These are phyloP conservation scores for Inosperma sp. DNA, from an alignment of 768 basidiomycete species.

Conservation along the genomic window DNA sequence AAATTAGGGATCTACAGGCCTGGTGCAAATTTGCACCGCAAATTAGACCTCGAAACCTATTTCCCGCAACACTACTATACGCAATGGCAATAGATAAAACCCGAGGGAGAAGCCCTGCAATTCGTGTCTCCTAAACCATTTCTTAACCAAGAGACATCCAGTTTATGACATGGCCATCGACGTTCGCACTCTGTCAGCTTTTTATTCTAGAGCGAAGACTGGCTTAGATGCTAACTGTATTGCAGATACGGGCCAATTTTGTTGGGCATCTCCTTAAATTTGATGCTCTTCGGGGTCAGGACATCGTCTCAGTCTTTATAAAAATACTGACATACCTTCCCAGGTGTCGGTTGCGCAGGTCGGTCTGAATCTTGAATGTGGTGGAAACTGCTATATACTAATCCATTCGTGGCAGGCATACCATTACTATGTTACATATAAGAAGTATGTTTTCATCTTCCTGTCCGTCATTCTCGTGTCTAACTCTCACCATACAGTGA, in stretches of 20 bases:
- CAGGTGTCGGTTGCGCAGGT: constrained; percentile 39
- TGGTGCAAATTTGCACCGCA: too few relatives aligned
- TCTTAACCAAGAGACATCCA: too few relatives aligned
- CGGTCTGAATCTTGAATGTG: constrained; percentile 9
- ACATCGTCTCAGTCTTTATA: neutral
- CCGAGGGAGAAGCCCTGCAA: too few relatives aligned
- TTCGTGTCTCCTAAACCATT: neutral
- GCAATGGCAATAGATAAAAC: too few relatives aligned
- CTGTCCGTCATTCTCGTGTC: neutral
- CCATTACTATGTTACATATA: constrained; percentile 38
- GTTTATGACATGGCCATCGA: constrained; percentile 24
- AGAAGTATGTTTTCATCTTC: constrained; percentile 26
- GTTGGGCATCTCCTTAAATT: constrained; percentile 38
- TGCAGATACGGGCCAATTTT: constrained; percentile 43
- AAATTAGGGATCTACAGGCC: too few relatives aligned
- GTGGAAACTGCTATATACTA: neutral
- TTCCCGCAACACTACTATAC: too few relatives aligned
- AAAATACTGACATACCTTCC: neutral
- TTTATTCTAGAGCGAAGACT: neutral
- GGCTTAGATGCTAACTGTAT: neutral
- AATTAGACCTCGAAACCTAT: too few relatives aligned
- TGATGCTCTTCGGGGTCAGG: constrained; percentile 45
- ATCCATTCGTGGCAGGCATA: constrained; percentile 22
- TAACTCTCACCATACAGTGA: constrained; percentile 29
- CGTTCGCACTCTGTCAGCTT: constrained; percentile 29